Evolutionary conservation across 1,284 basidiomycete genomes (phyloP).

Genomic region (Malassezia japonica): DNA sequence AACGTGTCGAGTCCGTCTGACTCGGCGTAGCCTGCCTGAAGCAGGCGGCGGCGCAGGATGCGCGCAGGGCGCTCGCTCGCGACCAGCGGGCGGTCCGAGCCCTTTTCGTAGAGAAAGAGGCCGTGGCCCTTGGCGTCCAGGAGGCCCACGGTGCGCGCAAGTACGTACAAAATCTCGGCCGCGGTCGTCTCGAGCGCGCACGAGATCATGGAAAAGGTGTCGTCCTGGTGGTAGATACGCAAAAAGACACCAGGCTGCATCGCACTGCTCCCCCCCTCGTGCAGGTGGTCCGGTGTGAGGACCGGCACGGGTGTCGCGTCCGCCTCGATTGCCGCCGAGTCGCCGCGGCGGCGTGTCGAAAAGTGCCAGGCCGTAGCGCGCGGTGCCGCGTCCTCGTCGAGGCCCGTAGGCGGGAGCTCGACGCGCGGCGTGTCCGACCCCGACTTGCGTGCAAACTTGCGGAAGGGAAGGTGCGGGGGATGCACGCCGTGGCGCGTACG

Average conservation of each 20-base stretch:
- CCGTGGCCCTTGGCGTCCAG: slow-evolving; percentile 32
- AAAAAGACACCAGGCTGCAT: slow-evolving; percentile 50
- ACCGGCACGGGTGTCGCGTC: neutral
- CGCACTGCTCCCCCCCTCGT: neutral
- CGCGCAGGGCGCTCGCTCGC: slow-evolving; percentile 73
- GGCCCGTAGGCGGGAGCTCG: neutral
- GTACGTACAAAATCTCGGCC: slow-evolving; percentile 53
- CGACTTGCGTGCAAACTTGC: neutral
- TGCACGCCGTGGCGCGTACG: neutral
- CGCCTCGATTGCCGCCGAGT: neutral
- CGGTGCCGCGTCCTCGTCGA: neutral
- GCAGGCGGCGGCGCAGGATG: slow-evolving; percentile 71
- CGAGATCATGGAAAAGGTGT: slow-evolving; percentile 63
- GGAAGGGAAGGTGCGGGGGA: slow-evolving; percentile 1
- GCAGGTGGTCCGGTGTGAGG: neutral
- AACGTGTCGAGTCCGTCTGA: slow-evolving; percentile 71
- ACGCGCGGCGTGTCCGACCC: neutral
- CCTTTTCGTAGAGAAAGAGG: slow-evolving; percentile 45
- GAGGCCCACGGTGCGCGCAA: slow-evolving; percentile 18
- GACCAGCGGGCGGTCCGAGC: slow-evolving; percentile 39
- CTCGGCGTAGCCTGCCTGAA: slow-evolving; percentile 80
- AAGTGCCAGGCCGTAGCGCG: neutral
- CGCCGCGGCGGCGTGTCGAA: neutral
- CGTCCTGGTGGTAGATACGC: slow-evolving; percentile 69
- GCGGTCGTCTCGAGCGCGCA: slow-evolving; percentile 63